Percentiles rank a stretch among this genome's conserved stretches.
phyloP scores from a whole-genome alignment of 257 asterid species.

The Cinchona pubescens region DNA sequence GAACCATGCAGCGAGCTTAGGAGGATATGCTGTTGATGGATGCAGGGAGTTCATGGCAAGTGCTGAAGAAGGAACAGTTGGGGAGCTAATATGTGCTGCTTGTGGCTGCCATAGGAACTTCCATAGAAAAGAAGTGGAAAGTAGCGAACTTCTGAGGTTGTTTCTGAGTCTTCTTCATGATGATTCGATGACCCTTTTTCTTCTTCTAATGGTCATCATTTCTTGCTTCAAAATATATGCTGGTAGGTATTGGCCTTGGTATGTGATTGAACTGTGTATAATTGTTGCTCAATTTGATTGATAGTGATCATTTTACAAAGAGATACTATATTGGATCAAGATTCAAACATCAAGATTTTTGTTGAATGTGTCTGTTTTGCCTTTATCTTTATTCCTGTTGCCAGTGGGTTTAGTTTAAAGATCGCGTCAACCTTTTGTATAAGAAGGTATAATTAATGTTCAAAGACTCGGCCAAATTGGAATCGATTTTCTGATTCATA shows the following conservation, averaged over 20 bases:
- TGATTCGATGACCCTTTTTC: too few species aligned
- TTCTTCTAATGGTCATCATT: neutral
- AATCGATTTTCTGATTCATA: too few species aligned
- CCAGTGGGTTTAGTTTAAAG: neutral
- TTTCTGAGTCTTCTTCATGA: constrained; percentile 22
- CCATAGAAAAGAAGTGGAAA: constrained; percentile 29
- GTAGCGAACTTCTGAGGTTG: constrained; percentile 9
- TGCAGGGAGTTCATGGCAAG: constrained; percentile 45
- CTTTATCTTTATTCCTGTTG: neutral
- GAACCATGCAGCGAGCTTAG: constrained; percentile 41
- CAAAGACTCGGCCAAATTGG: too few species aligned
- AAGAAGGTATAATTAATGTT: too few species aligned
- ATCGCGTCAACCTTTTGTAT: too few species aligned
- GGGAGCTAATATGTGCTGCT: constrained; percentile 34
- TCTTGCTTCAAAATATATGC: neutral
- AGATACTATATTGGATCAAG: neutral
- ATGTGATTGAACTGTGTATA: constrained; percentile 17
- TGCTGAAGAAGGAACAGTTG: constrained; percentile 29
- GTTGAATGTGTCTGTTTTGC: neutral
- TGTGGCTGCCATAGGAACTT: constrained; percentile 36
- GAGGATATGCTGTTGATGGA: constrained; percentile 42
- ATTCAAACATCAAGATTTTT: neutral
- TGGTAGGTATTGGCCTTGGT: constrained; percentile 12
- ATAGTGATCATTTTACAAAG: neutral
- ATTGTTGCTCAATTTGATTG: constrained; percentile 7